Base-by-base conservation (phyloP, 306 rosid genomes). In the Mimosa pudica region DNA sequence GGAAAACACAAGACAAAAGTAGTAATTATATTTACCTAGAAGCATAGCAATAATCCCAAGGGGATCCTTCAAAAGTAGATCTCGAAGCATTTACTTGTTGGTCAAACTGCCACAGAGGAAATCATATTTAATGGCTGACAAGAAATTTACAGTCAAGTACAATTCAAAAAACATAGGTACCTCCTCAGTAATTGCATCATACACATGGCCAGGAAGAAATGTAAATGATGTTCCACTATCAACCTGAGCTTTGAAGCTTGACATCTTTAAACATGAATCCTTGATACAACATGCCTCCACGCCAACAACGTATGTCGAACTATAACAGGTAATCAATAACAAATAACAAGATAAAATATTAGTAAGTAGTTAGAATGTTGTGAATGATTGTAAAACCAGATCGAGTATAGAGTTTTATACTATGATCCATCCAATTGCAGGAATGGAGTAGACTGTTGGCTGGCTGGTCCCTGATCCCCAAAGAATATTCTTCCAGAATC, bases 211-310 rank as follows among this genome's bases (percentile, higher is more conserved):
- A 0, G 98, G 98, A 78, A 94, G 95, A 82, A 89, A 89, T 9
- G 98, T 91, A 86, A 94, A 92, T 60, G 98, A 94, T 35, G 97
- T 82, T 78, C 98, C 98, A 4, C 95, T 94, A 78, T 95, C 98
- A 87, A 92, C 85, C 87, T 85, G 78, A 18, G 96, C 93, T 76
- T 84, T 85, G 79, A 95, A 95, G 84, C 81, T 83, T 24, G 94
- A 76, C 83, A 83, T 81, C 84, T 89, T 84, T 46, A 86, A 90
- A 79, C 98, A 95, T 36, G 92, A 85, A 71, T 83, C 83, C 58
- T 84, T 86, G 17, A 95, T 44, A 88, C 98, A 95, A 81, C 81
- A 89, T 77, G 94, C 83, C 78, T 95, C 92, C 88, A 92, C 94
- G 49, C 92, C 98, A 67, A 92, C 74, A 30, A 88, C 73, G 75